Evolutionary conservation across 345 rosid genomes (phyloP).

Genomic region (Arabis hirsuta): DNA sequence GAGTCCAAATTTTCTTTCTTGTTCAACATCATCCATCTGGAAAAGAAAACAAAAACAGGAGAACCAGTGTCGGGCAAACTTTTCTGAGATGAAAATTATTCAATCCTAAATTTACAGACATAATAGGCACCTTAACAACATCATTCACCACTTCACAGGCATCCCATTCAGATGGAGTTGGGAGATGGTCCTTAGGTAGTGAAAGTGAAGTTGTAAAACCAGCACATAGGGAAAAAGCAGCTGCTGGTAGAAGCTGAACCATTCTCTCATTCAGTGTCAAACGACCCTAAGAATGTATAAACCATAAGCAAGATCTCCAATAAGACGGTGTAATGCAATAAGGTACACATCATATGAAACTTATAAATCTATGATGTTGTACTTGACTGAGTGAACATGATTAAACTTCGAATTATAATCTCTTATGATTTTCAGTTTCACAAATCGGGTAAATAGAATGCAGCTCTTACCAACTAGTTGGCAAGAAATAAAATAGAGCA

Average conservation of each 20-base stretch:
- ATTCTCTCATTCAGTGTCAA: conserved; percentile 54
- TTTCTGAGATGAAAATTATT: conserved; percentile 24
- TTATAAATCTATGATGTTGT: conserved; percentile 5
- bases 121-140: conserved; percentile 54
- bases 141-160: conserved; percentile 51
- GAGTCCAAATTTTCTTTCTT: conserved; percentile 49
- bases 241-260: conserved; percentile 73
- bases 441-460: conserved; percentile 30
- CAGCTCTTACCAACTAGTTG: conserved; percentile 23
- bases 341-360: conserved; percentile 20
- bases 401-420: conserved; percentile 5
- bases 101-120: conserved; percentile 12
- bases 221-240: conserved; percentile 76
- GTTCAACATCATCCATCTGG: conserved; percentile 60
- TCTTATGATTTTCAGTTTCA: conserved; percentile 27
- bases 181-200: conserved; percentile 47
- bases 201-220: conserved; percentile 60
- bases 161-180: conserved; percentile 45
- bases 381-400: conserved; percentile 18
- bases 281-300: conserved; percentile 56
- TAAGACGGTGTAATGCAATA: conserved; percentile 13
- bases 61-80: conserved; percentile 22
- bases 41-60: conserved; percentile 27
- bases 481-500: conserved; percentile 6
- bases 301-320: conserved; percentile 16